Base-by-base conservation (phyloP, 2,329 filamentous ascomycete species). In the Fusarium nodosum region DNA sequence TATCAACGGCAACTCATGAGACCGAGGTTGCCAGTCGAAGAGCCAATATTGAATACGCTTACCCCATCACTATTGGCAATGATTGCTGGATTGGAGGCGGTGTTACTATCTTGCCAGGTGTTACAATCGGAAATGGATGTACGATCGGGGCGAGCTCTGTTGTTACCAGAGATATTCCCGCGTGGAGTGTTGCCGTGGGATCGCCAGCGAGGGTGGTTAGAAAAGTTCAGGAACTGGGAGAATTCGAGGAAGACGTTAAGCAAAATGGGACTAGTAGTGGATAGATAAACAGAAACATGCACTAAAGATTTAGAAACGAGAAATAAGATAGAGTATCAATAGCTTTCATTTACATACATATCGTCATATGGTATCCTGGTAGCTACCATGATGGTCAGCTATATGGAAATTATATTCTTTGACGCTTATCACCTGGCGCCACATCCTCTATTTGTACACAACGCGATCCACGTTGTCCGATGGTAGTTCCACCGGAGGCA, bases 61-160 rank as follows among this genome's bases (percentile, higher is more conserved):
- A 78, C 36, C 82, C 82, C 1, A 81, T 87, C 0, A 78, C 77
- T 10, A 83, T 87, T 53, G 84, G 84, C 8, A 75, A 82, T 34
- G 82, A 83, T 48, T 82, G 91, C 2, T 93, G 92, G 92, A 80
- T 95, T 36, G 91, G 90, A 4, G 91, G 91, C 0, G 90, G 89
- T 73, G 89, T 88, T 7, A 87, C 84, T n/a, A 87, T 97, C n/a
- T 80, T 94, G 50, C 88, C 92, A 0, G 93, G 93, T 0, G 89
- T 97, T 13, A 94, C 86, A 2, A 91, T 97, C 69, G 93, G 94
- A 0, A 84, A 86, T 52, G 93, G 93, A 0, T 85, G 83, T 9
- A 92, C 90, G 0, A 85, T 97, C 66, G 93, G 93, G 2, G 93
- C 93, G 1, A 92, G 91, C 0, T 93, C 90, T 75, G 91, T 97